Conservation (phyloP, 805 yeast genomes). For the Metschnikowia peoriensis region DNA sequence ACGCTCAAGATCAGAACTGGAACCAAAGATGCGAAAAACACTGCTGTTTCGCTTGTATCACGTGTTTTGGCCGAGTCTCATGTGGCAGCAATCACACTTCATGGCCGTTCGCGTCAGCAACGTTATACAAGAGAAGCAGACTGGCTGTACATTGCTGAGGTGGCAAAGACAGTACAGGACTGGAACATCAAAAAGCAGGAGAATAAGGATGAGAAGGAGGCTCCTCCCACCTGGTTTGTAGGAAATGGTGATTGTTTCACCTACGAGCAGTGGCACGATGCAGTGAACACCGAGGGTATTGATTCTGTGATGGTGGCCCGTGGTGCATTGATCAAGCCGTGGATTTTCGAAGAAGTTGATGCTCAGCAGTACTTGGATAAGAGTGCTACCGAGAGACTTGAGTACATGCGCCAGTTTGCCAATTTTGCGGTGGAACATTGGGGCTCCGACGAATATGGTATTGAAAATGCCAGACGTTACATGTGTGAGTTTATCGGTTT, state of each 20-base stretch:
- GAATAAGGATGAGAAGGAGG: conserved; percentile 55
- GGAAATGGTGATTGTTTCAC: conserved; percentile 95
- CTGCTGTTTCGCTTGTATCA: conserved; percentile 76
- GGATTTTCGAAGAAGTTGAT: conserved; percentile 97
- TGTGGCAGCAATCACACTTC: conserved; percentile 87
- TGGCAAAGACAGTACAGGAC: conserved; percentile 65
- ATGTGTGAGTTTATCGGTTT: conserved; percentile 93
- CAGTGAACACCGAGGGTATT: conserved; percentile 61
- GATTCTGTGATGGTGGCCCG: conserved; percentile 98
- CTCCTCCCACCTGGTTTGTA: conserved; percentile 70
- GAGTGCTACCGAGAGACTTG: conserved; percentile 84
- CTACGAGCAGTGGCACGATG: conserved; percentile 83
- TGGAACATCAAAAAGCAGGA: conserved; percentile 55
- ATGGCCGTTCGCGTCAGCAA: conserved; percentile 96
- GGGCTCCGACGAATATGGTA: conserved; percentile 97
- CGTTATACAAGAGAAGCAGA: conserved; percentile 88
- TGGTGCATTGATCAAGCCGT: conserved; percentile 96
- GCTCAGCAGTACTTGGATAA: conserved; percentile 88
- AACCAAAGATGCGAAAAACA: conserved; percentile 75
- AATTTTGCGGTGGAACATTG: conserved; percentile 89
- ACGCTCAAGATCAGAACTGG: conserved; percentile 94
- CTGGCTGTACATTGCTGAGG: conserved; percentile 83
- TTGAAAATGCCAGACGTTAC: conserved; percentile 81
- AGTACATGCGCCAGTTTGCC: conserved; percentile 65
- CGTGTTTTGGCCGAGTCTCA: conserved; percentile 76